Evolutionary conservation across 257 asterid genomes (phyloP), one percentile per base, ranked within the genome.

Genomic region (Linderniella brevidens): DNA sequence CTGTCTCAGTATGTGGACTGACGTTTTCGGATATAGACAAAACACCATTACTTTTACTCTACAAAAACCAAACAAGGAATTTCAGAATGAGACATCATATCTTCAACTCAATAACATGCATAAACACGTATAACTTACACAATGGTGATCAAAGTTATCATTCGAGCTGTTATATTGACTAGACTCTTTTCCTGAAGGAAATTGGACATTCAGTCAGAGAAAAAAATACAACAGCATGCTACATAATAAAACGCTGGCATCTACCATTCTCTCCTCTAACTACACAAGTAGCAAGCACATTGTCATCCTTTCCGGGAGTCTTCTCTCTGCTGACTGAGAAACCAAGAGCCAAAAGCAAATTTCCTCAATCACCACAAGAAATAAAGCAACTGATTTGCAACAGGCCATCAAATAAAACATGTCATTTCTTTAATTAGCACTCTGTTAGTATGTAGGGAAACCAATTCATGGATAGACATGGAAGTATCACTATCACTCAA

Each of bases 81-180:
- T 57, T 67, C 75, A 67, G 76, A 47, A 68, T 41, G 56, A 58
- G 65, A 62, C 68, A 36, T 56, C 60, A 67, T 62, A 59, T 52
- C 58, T 57, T 64, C 68, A 37, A 51, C 64, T 63, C 62, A 47
- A 49, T 69, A 53, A 68, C 55, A 75, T 66, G 72, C 74, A 73
- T 57, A 80, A 76, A 73, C 84, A 87, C 94, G 80, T 88, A 84
- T 93, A 90, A 90, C 96, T 90, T 90, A 90, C 99, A 90, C 79
- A 78, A 79, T 79, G 80, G 74, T 85, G 92, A 77, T 88, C 93
- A 71, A 73, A 68, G 58, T 62, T 53, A 35, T 41, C 79, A 53
- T 75, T 72, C 40, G 75, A 67, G 64, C 69, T 56, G 53, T 48
- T 68, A 55, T 68, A 53, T 46, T 73, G n/a, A n/a, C n/a, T n/a